Evolutionary conservation across 345 rosid species (phyloP).

Genomic region (Eucalyptus brandiana): DNA sequence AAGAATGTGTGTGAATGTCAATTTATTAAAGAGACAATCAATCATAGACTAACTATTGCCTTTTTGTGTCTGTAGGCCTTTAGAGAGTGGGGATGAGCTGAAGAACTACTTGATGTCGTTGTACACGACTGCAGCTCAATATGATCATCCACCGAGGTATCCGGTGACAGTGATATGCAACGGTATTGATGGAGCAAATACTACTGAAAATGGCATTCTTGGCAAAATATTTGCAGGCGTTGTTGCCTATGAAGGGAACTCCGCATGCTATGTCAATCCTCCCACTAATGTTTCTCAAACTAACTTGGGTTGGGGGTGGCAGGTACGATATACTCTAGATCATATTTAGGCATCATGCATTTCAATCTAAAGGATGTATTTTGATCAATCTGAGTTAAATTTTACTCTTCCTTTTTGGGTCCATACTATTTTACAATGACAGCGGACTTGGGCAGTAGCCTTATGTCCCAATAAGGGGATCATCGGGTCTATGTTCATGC

Average conservation of each 20-base stretch:
- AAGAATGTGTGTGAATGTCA: neutral
- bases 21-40: neutral
- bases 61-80: neutral
- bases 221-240: conserved; percentile 15
- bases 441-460: too few relatives aligned
- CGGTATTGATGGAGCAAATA: neutral
- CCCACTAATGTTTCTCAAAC: neutral
- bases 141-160: too few relatives aligned
- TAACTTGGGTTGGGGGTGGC: conserved; percentile 21
- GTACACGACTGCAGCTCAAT: too few relatives aligned
- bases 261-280: conserved; percentile 1
- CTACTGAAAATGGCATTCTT: neutral
- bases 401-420: neutral
- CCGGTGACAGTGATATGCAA: neutral
- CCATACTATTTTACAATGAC: too few relatives aligned
- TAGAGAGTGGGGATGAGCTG: conserved; percentile 3
- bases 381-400: neutral
- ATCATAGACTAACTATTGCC: neutral
- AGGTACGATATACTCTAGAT: conserved; percentile 3
- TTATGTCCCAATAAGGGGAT: too few relatives aligned
- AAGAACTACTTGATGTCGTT: neutral
- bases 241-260: neutral
- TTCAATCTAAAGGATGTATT: neutral
- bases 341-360: neutral
- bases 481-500: neutral